Evolutionary conservation across 2,329 filamentous ascomycete species (phyloP).

Genomic region (Scedosporium boydii): DNA sequence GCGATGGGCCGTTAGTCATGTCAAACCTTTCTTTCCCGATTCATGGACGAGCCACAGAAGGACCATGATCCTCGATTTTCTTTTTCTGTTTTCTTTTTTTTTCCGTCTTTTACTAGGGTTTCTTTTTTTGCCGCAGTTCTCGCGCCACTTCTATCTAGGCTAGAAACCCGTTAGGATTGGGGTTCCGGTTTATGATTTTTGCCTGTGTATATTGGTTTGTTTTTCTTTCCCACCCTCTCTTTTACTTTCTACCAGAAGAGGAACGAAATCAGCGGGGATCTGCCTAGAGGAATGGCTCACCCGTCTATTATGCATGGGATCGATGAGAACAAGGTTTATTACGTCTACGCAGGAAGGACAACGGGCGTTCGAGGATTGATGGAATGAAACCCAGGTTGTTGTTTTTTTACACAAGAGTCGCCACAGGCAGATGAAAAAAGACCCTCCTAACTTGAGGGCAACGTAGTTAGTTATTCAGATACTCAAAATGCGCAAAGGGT

Average conservation of each 20-base stretch:
- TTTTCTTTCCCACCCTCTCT: conserved; percentile 4
- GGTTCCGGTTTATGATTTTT: conserved; percentile 2
- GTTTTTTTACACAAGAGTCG: background rate
- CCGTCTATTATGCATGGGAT: background rate
- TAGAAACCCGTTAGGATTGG: background rate
- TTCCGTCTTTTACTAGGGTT: conserved; percentile 1
- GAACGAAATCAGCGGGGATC: background rate
- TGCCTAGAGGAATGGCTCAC: background rate
- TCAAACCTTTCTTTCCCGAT: no score
- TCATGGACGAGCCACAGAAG: no score
- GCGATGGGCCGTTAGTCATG: no score
- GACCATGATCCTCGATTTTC: no score
- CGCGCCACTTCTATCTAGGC: conserved; percentile 3
- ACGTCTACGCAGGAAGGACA: background rate
- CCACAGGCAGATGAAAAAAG: background rate
- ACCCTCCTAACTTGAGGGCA: background rate
- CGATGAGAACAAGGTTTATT: background rate
- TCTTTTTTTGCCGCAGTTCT: background rate
- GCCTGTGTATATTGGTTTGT: conserved; percentile 6
- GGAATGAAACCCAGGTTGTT: background rate
- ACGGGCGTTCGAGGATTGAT: background rate
- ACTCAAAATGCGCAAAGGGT: background rate
- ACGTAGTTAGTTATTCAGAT: background rate
- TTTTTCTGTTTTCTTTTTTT: no score
- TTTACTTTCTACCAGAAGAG: background rate